Evolutionary conservation across 768 basidiomycete species (phyloP).

Genomic region (Kockovaella imperatae): DNA sequence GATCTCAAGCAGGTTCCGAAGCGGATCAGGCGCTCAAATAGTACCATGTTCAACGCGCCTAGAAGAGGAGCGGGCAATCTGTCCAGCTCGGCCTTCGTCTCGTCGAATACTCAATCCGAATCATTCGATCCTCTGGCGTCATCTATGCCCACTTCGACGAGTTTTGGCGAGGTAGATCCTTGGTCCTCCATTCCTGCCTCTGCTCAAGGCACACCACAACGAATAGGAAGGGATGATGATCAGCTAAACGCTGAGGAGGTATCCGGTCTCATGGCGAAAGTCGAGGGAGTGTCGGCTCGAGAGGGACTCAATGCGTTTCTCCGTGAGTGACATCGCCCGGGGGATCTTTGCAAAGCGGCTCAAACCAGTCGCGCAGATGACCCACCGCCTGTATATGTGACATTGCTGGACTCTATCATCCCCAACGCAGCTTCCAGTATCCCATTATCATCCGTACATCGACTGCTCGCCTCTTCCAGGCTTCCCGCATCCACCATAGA

Average conservation of each 20-base stretch:
- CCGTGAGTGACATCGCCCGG: constrained; percentile 18
- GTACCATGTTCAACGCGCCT: constrained; percentile 42
- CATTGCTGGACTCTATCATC: constrained; percentile 66
- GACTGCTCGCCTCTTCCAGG: constrained; percentile 66
- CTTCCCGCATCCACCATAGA: constrained; percentile 78
- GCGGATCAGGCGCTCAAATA: too few species aligned
- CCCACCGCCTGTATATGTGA: constrained; percentile 68
- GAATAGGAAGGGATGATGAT: constrained; percentile 7
- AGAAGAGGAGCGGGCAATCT: constrained; percentile 14
- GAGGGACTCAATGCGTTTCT: constrained; percentile 15
- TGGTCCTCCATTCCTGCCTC: constrained; percentile 43
- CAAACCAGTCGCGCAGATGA: constrained; percentile 60
- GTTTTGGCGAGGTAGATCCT: constrained; percentile 43
- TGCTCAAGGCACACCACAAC: constrained; percentile 24
- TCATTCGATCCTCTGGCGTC: constrained; percentile 30
- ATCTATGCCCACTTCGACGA: constrained; percentile 15
- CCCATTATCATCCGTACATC: constrained; percentile 72
- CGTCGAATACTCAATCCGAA: constrained; percentile 6
- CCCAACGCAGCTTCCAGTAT: constrained; percentile 63
- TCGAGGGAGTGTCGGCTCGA: constrained; percentile 1
- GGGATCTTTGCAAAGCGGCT: constrained; percentile 11
- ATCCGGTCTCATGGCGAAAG: too few species aligned
- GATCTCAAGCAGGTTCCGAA: too few species aligned
- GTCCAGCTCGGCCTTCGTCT: constrained; percentile 25
- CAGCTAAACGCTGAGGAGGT: neutral